Percentiles rank a stretch among this genome's conserved stretches.
These are phyloP conservation scores for Oryza punctata DNA, from an alignment of 176 grass and related monocot species.

Conservation along the genomic window DNA sequence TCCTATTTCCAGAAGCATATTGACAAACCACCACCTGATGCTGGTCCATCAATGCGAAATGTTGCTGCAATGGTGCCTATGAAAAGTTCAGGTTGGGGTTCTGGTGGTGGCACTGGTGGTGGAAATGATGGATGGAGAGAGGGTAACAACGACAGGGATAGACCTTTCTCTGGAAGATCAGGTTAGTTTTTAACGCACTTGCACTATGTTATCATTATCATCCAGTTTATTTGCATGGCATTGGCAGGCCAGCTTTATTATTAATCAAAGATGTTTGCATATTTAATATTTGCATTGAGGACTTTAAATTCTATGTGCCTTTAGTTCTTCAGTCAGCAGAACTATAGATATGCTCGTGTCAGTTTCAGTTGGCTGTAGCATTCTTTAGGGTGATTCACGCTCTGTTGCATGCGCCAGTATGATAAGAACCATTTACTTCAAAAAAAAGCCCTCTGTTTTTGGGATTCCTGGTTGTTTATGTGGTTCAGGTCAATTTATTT, in stretches of 20 bases:
- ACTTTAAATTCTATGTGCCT: background rate
- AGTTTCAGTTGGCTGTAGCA: no score
- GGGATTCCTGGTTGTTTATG: background rate
- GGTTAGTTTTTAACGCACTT: slow-evolving; percentile 39
- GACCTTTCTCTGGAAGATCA: slow-evolving; percentile 55
- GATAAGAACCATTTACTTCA: background rate
- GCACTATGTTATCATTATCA: background rate
- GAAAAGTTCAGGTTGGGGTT: slow-evolving; percentile 62
- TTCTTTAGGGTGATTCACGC: background rate
- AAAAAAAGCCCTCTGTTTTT: background rate
- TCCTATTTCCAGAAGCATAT: slow-evolving; percentile 95
- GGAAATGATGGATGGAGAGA: slow-evolving; percentile 19
- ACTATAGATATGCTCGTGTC: slow-evolving; percentile 4
- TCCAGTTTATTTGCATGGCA: background rate
- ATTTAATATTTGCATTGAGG: background rate
- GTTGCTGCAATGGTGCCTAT: slow-evolving; percentile 88
- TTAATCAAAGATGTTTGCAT: background rate
- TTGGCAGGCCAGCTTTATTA: background rate
- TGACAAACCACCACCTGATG: slow-evolving; percentile 79
- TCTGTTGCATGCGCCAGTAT: background rate
- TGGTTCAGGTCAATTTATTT: background rate
- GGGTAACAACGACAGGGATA: slow-evolving; percentile 63
- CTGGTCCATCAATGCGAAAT: slow-evolving; percentile 61
- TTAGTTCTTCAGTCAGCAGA: background rate
- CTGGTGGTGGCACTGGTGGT: slow-evolving; percentile 42